Base-by-base conservation (phyloP, 2,329 filamentous ascomycete genomes). In the Aspergillus sp. region DNA sequence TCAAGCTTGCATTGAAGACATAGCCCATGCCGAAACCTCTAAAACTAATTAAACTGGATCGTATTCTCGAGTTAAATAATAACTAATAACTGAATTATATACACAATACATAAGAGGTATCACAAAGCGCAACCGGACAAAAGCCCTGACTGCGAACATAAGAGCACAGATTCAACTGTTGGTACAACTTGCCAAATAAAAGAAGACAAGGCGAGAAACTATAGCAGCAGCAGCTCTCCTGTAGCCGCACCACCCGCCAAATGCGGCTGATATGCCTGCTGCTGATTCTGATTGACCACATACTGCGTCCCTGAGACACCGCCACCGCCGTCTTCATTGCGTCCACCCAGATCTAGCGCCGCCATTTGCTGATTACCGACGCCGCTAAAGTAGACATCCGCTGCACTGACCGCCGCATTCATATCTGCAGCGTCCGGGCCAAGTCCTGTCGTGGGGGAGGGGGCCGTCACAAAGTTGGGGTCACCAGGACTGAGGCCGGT, bases 341-440 rank as follows among this genome's bases (percentile, higher is more conserved):
- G 72, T 33, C 83, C 80, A 55, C 80, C 78, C 48, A 89, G 74
- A 48, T 78, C 76, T 79, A 90, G 80, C 10, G 79, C 77, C 4
- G 80, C 81, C 83, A 89, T 86, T 63, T 86, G 83, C 63, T 83
- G 80, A 49, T 73, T 79, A 1, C 83, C 82, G n/a, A 89, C 75
- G 40, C 82, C 85, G 10, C 86, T 83, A 67, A 96, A 97, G 68
- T 95, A 96, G 10, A 84, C 81, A 61, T 96, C 91, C 7, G 90
- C 91, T 46, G 93, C 89, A 59, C 78, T 86, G 33, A 94, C 82
- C 1, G 88, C 88, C 28, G 82, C 80, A 3, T 80, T 76, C 48
- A 89, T 74, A 59, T 83, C 77, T 4, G 72, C 68, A 49, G 61
- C 55, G 28, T 61, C 62, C 5, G 52, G 51, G 30, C 52, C 52